These are phyloP conservation scores for Candida nonsorbophila DNA, from an alignment of 805 yeast genomes.

Conservation along the genomic window DNA sequence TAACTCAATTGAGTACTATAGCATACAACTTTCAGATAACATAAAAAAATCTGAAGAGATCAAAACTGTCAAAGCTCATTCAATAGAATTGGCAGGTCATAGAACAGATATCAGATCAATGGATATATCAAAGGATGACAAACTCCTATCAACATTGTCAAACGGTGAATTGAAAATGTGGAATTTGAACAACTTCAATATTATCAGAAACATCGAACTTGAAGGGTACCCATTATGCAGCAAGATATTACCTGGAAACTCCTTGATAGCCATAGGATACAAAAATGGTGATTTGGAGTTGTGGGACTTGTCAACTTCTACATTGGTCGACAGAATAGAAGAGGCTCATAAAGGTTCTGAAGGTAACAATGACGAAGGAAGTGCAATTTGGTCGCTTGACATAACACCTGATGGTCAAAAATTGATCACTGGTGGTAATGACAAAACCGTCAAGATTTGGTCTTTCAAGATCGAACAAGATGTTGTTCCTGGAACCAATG, in stretches of 20 bases:
- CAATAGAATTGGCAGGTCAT: constrained; percentile 79
- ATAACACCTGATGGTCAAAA: constrained; percentile 79
- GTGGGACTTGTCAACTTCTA: constrained; percentile 80
- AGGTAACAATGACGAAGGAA: constrained; percentile 35
- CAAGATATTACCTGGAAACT: constrained; percentile 86
- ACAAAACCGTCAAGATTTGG: constrained; percentile 89
- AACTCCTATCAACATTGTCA: constrained; percentile 81
- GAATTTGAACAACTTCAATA: constrained; percentile 69
- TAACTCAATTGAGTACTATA: constrained; percentile 70
- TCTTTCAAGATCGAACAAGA: constrained; percentile 64
- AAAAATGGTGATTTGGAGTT: constrained; percentile 81
- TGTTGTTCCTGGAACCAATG: constrained; percentile 62
- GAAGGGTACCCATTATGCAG: constrained; percentile 83
- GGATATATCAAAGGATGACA: constrained; percentile 77
- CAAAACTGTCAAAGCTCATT: constrained; percentile 42
- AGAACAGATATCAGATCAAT: constrained; percentile 83
- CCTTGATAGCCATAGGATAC: constrained; percentile 81
- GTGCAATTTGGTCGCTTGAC: constrained; percentile 88
- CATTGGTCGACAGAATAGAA: constrained; percentile 62
- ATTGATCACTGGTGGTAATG: constrained; percentile 90
- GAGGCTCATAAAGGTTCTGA: constrained; percentile 51
- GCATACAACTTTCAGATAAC: constrained; percentile 52
- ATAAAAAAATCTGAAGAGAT: constrained; percentile 44
- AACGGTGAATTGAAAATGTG: constrained; percentile 86
- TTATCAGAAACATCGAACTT: constrained; percentile 67